Base-by-base conservation (phyloP, 345 rosid genomes). In the Fremontodendron californicum region DNA sequence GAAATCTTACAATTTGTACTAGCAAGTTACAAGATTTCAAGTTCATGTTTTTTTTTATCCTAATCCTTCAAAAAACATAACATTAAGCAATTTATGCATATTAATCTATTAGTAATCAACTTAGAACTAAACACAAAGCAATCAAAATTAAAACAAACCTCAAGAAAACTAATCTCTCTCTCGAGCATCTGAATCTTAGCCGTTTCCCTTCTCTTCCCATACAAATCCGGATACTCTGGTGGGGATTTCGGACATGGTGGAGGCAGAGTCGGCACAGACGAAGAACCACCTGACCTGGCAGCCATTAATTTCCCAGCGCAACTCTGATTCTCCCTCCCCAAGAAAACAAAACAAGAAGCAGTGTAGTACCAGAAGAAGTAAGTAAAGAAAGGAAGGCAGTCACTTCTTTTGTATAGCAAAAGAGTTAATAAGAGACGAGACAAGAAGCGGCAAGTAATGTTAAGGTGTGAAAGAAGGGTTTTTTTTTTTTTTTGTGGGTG, bases 181-280 rank as follows among this genome's bases (percentile, higher is more conserved):
- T 95, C 93, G 45, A 95, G 91, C 88, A 90, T 87, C 87, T 89
- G 94, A 46, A 92, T 94, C 83, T 87, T 91, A 23, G 96, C 92
- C 69, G 82, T 81, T 82, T 88, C 97, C 81, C 94, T 85, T 39
- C 98, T 87, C 78, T 88, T 93, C 13, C 99, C 97, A 73, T 91
- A 95, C 89, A 95, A 92, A 87, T 95, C 98, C 23, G 99, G 99
- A 84, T 92, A 93, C 78, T 83, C 86, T 76, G 98, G 99, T 73
- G 98, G 99, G 46, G 98, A 91, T 84, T 87, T 93, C 0, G 98
- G 99, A 60, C 87, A 78, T 3, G 99, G 99, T 55, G 90, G 93
- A 23, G 93, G 92, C 51, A 88, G 75, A 16, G 89, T 79, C 49
- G 84, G 78, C 37, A 86, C 78, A 43, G 84, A 63, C 3, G 86